Evolutionary conservation across 2,329 filamentous ascomycete species (phyloP).

Genomic region (Talaromyces verruculosus): DNA sequence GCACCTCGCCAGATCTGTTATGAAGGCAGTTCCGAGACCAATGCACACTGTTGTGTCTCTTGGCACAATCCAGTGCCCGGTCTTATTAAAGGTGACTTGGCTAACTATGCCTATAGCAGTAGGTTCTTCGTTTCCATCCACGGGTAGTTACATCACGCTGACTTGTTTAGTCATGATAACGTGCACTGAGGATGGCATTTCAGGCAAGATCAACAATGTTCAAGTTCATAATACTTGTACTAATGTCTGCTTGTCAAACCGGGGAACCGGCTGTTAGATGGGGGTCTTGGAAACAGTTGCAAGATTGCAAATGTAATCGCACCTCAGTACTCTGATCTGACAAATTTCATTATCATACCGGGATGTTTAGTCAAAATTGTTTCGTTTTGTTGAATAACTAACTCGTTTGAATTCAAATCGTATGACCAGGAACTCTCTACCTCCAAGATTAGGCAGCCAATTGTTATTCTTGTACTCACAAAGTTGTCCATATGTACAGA

Average conservation of each 20-base stretch:
- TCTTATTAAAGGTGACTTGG: background rate
- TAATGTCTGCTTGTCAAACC: background rate
- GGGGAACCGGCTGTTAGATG: background rate
- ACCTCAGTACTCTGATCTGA: background rate
- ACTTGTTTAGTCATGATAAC: background rate
- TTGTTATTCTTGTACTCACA: background rate
- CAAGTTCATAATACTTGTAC: background rate
- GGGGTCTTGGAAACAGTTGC: background rate
- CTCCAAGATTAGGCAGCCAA: background rate
- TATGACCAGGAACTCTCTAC: background rate
- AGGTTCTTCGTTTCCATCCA: background rate
- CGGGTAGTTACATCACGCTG: background rate
- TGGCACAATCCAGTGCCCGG: conserved; percentile 10
- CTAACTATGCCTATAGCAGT: background rate
- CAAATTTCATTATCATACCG: background rate
- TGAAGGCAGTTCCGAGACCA: conserved; percentile 1
- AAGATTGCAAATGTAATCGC: background rate
- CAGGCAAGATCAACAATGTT: background rate
- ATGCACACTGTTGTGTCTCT: conserved; percentile 6
- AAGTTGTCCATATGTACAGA: background rate
- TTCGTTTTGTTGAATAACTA: background rate
- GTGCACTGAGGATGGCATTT: conserved; percentile 4
- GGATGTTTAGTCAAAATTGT: background rate
- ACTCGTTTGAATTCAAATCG: background rate
- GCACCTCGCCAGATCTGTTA: conserved; percentile 13